These are phyloP conservation scores for Agrocybe pediades DNA, from an alignment of 768 basidiomycete species.

Conservation along the genomic window DNA sequence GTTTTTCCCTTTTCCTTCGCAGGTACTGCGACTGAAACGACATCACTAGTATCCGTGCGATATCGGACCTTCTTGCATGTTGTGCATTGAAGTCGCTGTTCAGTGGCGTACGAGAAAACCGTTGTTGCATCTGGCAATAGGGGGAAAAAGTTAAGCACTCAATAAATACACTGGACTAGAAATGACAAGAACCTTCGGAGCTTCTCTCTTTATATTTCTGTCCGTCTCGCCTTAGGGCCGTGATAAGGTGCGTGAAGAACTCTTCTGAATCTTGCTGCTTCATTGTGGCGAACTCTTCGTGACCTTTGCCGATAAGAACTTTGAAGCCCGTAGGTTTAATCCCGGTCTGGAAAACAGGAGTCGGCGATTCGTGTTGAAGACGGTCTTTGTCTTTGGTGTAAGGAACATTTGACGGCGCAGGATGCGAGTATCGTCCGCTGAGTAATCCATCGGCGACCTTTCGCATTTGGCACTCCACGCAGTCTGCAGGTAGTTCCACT, in stretches of 20 bases:
- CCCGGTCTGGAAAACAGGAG: conserved; percentile 79
- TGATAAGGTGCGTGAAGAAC: conserved; percentile 84
- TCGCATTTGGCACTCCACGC: conserved; percentile 93
- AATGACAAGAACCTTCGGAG: conserved; percentile 24
- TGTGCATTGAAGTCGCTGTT: conserved; percentile 84
- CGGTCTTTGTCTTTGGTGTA: not conserved
- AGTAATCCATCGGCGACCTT: conserved; percentile 93
- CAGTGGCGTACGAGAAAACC: conserved; percentile 78
- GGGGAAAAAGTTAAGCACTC: not conserved
- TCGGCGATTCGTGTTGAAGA: conserved; percentile 31
- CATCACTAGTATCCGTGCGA: conserved; percentile 72
- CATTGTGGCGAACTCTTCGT: conserved; percentile 95
- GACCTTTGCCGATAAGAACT: conserved; percentile 86
- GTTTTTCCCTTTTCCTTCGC: conserved; percentile 56
- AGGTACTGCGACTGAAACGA: conserved; percentile 80
- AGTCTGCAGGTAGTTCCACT: conserved; percentile 72
- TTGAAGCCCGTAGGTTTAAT: conserved; percentile 86
- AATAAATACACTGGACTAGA: not conserved
- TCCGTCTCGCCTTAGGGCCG: conserved; percentile 66
- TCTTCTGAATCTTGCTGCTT: conserved; percentile 96
- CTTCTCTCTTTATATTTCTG: conserved; percentile 48
- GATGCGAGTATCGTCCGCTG: conserved; percentile 86
- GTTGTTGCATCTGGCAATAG: conserved; percentile 61
- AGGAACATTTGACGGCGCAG: conserved; percentile 34
- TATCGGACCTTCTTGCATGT: conserved; percentile 84